Percentiles rank a stretch among this genome's conserved stretches.
phyloP scores from a whole-genome alignment of 31 red algal genomes.

The Porphyra umbilicalis region DNA sequence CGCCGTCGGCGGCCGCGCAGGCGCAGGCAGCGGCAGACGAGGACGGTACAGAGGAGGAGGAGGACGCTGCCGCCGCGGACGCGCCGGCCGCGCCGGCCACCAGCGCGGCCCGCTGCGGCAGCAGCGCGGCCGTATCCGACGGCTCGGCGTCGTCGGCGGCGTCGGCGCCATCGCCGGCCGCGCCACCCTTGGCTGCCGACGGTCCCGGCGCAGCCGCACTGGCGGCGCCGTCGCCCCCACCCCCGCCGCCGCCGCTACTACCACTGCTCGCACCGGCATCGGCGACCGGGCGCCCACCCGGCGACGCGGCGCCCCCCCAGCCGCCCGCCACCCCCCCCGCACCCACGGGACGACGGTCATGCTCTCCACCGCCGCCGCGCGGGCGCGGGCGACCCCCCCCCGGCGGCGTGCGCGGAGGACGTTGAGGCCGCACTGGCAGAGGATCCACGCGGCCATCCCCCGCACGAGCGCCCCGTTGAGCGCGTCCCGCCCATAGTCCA shows the following conservation, averaged over 20 bases:
- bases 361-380: slow-evolving; percentile 63
- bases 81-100: neutral
- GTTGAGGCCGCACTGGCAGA: slow-evolving; percentile 88
- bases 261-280: neutral
- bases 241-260: too few relatives aligned
- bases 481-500: slow-evolving; percentile 70
- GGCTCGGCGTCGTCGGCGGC: neutral
- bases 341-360: slow-evolving; percentile 47
- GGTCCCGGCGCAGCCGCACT: too few relatives aligned
- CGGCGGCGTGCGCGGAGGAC: slow-evolving; percentile 70
- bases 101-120: neutral
- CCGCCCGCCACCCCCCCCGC: slow-evolving; percentile 2
- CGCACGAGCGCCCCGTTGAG: slow-evolving; percentile 91
- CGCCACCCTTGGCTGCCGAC: neutral
- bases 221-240: too few relatives aligned
- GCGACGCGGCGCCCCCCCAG: neutral
- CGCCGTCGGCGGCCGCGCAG: neutral
- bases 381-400: slow-evolving; percentile 57
- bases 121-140: neutral
- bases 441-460: slow-evolving; percentile 91
- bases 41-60: neutral
- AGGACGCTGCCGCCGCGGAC: neutral
- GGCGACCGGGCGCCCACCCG: neutral
- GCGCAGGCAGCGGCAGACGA: neutral
- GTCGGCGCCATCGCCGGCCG: neutral